Conservation (phyloP, 2,329 filamentous ascomycete genomes). For the Colletotrichum sp. region DNA sequence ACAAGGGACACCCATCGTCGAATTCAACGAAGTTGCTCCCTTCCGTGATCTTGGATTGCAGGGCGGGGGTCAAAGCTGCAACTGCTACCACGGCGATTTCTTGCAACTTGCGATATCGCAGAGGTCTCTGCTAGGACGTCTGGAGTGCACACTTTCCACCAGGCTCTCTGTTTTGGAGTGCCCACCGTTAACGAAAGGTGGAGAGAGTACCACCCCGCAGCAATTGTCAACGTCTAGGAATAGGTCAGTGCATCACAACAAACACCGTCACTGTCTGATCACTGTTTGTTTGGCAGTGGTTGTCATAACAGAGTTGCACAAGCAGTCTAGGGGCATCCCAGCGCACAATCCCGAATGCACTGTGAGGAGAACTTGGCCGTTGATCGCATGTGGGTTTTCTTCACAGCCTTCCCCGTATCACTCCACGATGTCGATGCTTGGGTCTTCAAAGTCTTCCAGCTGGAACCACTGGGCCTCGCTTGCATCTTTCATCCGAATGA, state of each 20-base stretch:
- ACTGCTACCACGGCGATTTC: neutral
- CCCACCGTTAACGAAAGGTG: neutral
- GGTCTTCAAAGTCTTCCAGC: neutral
- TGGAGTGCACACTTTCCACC: too few species aligned
- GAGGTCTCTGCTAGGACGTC: neutral
- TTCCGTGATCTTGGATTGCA: neutral
- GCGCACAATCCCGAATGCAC: neutral
- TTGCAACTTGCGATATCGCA: neutral
- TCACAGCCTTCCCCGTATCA: neutral
- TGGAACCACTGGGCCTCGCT: neutral
- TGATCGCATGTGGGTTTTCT: neutral
- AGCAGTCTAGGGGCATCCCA: neutral
- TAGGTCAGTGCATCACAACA: conserved; percentile 14
- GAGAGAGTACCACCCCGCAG: neutral
- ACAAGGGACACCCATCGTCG: neutral
- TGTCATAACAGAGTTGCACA: neutral
- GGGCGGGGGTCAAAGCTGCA: neutral
- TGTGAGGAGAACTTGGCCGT: neutral
- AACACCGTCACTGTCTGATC: neutral
- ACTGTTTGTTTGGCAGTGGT: conserved; percentile 1
- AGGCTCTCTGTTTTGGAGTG: neutral
- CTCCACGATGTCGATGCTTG: neutral
- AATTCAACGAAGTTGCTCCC: neutral
- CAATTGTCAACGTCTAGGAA: neutral
- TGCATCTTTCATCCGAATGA: neutral